A percentile compares a stretch with the other conserved stretches of the same genome.
phyloP scores from a whole-genome alignment of 2,329 filamentous ascomycete species.

The Neocucurbitaria cava region DNA sequence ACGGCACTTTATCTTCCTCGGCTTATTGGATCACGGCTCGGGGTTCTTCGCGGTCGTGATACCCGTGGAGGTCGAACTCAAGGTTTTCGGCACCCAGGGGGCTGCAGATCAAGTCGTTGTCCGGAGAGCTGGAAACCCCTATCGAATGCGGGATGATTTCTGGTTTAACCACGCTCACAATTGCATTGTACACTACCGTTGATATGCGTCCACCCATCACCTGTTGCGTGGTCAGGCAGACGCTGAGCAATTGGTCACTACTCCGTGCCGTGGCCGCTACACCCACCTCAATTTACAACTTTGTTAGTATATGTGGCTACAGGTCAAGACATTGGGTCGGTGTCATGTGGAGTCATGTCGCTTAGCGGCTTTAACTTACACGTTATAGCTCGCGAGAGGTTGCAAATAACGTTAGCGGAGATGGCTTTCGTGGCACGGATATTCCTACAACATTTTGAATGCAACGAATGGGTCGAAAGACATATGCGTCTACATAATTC shows the following conservation, averaged over 20 bases:
- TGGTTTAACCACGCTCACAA: not conserved
- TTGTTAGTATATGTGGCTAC: too few relatives aligned
- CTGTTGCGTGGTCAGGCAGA: not conserved
- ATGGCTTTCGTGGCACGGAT: too few relatives aligned
- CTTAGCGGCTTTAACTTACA: too few relatives aligned
- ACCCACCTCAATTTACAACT: too few relatives aligned
- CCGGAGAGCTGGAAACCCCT: not conserved
- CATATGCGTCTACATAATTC: too few relatives aligned
- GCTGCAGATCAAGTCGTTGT: not conserved
- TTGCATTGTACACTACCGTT: not conserved
- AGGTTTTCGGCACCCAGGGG: not conserved
- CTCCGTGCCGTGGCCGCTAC: too few relatives aligned
- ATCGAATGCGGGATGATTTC: not conserved
- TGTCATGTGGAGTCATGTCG: too few relatives aligned
- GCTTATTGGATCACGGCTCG: not conserved
- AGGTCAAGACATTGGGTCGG: too few relatives aligned
- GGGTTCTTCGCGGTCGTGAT: not conserved
- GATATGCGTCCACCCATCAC: not conserved
- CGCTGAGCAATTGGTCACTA: not conserved
- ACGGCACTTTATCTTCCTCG: not conserved
- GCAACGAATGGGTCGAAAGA: too few relatives aligned
- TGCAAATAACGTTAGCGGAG: too few relatives aligned
- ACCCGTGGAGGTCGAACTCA: not conserved
- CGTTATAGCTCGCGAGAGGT: too few relatives aligned
- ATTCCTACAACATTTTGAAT: too few relatives aligned